Conservation (phyloP, 805 yeast species). For the Clavispora santaluciae region DNA sequence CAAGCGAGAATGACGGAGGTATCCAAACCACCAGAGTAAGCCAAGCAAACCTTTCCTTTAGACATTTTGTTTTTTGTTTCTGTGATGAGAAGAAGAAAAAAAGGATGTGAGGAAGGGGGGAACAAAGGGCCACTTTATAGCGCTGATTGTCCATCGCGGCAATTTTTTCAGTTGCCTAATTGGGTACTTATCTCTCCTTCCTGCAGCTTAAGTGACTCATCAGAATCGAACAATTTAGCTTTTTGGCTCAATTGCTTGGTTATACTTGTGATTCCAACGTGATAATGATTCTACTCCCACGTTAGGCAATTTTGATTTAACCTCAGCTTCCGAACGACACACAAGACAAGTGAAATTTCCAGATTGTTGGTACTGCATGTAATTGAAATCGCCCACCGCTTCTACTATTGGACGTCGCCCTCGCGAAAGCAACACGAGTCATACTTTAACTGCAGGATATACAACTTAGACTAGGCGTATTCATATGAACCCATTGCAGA, state of each 20-base stretch:
- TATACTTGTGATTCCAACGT: no score
- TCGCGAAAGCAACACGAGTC: constrained; percentile 13
- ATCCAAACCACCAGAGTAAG: constrained; percentile 98
- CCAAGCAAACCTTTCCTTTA: constrained; percentile 98
- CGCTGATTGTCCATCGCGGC: constrained; percentile 20
- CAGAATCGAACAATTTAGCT: neutral
- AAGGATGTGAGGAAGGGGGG: neutral
- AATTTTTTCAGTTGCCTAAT: constrained; percentile 12
- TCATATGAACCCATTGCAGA: no score
- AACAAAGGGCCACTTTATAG: constrained; percentile 13
- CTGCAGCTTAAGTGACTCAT: constrained; percentile 1
- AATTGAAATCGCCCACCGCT: no score
- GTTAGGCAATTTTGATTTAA: neutral
- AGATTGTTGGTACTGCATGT: no score
- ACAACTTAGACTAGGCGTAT: no score
- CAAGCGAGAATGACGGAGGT: constrained; percentile 97
- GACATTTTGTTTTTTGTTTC: constrained; percentile 50
- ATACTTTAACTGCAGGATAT: constrained; percentile 2
- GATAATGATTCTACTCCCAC: neutral
- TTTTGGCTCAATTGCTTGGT: no score
- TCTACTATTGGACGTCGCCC: neutral
- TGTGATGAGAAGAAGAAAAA: constrained; percentile 4
- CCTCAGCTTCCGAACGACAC: no score
- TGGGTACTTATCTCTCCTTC: constrained; percentile 6
- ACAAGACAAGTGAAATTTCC: no score